A percentile compares a stretch with the other conserved stretches of the same genome.
phyloP scores from a whole-genome alignment of 2,329 filamentous ascomycete species.

The Xylaria sp. region DNA sequence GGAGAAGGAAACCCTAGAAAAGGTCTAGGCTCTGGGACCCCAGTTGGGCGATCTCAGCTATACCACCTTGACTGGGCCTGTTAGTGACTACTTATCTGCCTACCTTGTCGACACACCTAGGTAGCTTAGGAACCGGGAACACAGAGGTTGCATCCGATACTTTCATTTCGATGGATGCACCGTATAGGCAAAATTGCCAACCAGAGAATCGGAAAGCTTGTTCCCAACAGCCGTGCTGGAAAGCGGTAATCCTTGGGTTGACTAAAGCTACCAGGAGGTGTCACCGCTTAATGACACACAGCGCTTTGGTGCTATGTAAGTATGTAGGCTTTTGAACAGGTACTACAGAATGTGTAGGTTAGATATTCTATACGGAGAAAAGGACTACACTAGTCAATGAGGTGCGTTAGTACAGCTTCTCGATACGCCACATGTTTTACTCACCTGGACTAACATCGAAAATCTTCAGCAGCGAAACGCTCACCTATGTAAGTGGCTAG shows the following conservation, averaged over 20 bases:
- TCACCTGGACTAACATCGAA: not conserved
- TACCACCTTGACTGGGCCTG: conserved; percentile 10
- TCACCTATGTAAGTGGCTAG: not conserved
- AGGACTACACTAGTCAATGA: not conserved
- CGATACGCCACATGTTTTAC: conserved; percentile 17
- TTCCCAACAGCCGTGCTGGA: conserved; percentile 30
- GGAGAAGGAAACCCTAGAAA: conserved; percentile 22
- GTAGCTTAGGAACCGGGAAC: conserved; percentile 29
- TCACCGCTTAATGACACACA: conserved; percentile 22
- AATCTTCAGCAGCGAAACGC: not conserved
- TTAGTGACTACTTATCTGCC: not conserved
- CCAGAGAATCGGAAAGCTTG: conserved; percentile 37
- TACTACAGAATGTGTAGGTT: not conserved
- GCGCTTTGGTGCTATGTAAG: not conserved
- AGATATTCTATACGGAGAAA: not conserved
- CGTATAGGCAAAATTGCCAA: conserved; percentile 36
- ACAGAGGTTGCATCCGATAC: conserved; percentile 32
- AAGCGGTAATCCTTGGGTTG: conserved; percentile 16
- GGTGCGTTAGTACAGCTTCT: not conserved
- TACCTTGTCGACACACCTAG: conserved; percentile 14
- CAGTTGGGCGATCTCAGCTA: conserved; percentile 36
- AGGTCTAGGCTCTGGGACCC: conserved; percentile 33
- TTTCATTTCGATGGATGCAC: conserved; percentile 31
- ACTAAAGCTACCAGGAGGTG: conserved; percentile 23
- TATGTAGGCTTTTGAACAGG: not conserved